Base-by-base conservation (phyloP, 768 basidiomycete species). In the Russula ochroleuca region DNA sequence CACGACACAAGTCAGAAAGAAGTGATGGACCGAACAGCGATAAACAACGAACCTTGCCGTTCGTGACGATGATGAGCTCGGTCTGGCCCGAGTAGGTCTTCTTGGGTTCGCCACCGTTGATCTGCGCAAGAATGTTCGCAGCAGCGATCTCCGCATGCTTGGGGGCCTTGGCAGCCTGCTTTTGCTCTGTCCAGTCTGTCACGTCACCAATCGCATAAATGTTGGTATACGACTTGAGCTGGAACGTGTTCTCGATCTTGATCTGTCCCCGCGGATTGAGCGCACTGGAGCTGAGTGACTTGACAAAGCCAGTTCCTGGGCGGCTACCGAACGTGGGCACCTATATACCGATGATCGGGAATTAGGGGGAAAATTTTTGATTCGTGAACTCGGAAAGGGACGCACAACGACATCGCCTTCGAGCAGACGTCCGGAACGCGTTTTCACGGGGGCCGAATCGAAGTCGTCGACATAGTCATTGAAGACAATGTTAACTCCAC, bases 181-280 rank as follows among this genome's bases (percentile, higher is more conserved):
- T 88, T 72, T 87, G 83, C 71, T 88, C 88, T 1, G 73, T 61
- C 77, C 81, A 84, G 43, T 85, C 83, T 64, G 85, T 80, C 62
- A 85, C 78, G 69, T 90, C 88, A 1, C 88, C 88, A 2, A 74
- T 77, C 0, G 87, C 89, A 61, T 85, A 88, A 15, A 90, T 81
- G 62, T 78, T 77, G 0, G 81, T 74, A 70, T 85, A 73, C 0
- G 72, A 73, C 8, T 67, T 69, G 2, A 90, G 72, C 68, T 87
- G 85, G 45, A 90, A 76, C 0, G 85, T 86, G 3, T 83, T 78
- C 28, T 73, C 70, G 14, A 89, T 79, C 63, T 80, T 82, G 59
- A 88, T 80, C 68, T 74, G 62, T 73, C 83, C 69, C 66, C 63
- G 37, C 53, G 69, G n/a, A 67, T 76, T 72, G 31, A 81, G 72